These are phyloP conservation scores for Symbiodinium pilosum DNA, from an alignment of 73 alveolate genomes.

Conservation along the genomic window DNA sequence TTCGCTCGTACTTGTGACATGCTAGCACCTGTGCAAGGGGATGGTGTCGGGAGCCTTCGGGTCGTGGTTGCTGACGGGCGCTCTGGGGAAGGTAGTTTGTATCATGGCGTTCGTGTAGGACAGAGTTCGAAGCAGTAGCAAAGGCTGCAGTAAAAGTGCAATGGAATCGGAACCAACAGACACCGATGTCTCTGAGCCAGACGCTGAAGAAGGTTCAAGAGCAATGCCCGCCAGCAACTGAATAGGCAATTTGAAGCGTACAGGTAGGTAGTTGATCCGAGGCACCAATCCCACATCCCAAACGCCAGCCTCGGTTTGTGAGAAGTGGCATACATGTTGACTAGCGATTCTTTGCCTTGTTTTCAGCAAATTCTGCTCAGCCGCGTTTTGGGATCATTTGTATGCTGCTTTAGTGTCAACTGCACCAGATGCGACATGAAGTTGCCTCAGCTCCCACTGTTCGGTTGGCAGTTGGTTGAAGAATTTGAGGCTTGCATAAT, in stretches of 20 bases:
- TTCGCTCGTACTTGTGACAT: no score
- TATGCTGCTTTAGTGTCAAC: not conserved
- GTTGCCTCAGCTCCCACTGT: not conserved
- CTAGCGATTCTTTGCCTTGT: not conserved
- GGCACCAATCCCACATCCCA: constrained; percentile 16
- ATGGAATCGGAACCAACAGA: no score
- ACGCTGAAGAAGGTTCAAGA: no score
- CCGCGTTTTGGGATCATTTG: not conserved
- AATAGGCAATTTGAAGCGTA: not conserved
- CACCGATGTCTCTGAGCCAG: no score
- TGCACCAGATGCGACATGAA: constrained; percentile 13
- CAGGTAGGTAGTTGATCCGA: not conserved
- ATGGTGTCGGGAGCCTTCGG: constrained; percentile 10
- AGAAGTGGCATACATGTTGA: not conserved
- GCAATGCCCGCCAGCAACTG: not conserved
- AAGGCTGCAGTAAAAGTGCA: no score
- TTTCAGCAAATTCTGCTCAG: no score
- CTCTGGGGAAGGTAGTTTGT: not conserved
- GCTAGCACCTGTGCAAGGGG: no score
- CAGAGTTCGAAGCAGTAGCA: no score
- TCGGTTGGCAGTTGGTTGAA: no score
- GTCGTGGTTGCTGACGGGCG: not conserved
- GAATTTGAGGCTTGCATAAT: no score
- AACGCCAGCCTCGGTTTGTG: not conserved
- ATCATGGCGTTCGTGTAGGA: no score